Conservation (phyloP, 306 rosid species). For the Ziziphus jujuba region DNA sequence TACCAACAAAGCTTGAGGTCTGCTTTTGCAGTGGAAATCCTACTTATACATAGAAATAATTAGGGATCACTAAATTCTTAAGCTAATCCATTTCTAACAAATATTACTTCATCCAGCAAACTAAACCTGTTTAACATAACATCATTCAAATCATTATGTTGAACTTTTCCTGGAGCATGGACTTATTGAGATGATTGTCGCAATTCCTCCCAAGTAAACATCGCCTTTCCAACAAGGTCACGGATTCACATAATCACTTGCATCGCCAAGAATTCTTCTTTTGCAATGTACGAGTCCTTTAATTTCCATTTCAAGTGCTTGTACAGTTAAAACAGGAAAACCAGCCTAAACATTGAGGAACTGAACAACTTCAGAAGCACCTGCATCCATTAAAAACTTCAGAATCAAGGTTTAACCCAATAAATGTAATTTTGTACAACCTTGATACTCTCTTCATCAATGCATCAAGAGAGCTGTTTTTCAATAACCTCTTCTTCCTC, state of each 20-base stretch:
- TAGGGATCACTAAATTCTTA: not conserved
- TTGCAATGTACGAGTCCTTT: not conserved
- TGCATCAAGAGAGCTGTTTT: not conserved
- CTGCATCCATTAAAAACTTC: constrained; percentile 5
- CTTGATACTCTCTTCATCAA: too few species aligned
- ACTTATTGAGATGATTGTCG: not conserved
- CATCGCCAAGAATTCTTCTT: not conserved
- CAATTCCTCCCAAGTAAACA: not conserved
- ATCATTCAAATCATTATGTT: not conserved
- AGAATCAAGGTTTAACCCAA: too few species aligned
- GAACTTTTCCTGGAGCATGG: not conserved
- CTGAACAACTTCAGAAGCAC: constrained; percentile 7
- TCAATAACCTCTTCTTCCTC: constrained; percentile 18
- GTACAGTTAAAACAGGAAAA: not conserved
- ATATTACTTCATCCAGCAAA: not conserved
- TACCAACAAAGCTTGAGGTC: not conserved
- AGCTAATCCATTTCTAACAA: not conserved
- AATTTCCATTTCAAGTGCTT: not conserved
- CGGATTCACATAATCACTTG: not conserved
- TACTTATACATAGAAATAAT: not conserved
- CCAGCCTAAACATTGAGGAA: constrained; percentile 1
- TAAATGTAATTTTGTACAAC: too few species aligned
- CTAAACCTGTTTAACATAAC: not conserved
- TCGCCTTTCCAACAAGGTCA: not conserved
- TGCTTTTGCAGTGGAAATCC: constrained; percentile 1